These are phyloP conservation scores for Coleophoma eucalyptorum DNA, from an alignment of 2,329 filamentous ascomycete species.

Conservation along the genomic window DNA sequence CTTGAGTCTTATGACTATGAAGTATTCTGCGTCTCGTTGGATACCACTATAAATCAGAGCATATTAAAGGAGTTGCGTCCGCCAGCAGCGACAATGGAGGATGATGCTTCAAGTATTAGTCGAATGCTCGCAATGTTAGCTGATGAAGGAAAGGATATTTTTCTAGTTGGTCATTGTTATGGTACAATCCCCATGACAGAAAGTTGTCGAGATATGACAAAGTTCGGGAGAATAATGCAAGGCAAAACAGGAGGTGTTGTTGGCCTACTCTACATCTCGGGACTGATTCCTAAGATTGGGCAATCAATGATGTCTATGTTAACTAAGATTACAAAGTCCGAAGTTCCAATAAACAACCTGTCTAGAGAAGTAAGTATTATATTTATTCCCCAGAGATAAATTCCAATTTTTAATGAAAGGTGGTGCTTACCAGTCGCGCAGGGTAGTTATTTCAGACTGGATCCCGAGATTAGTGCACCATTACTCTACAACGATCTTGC, in stretches of 20 bases:
- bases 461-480: neutral
- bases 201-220: conserved; percentile 27
- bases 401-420: neutral
- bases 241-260: conserved; percentile 23
- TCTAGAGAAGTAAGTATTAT: neutral
- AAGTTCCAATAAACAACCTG: neutral
- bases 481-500: neutral
- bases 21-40: neutral
- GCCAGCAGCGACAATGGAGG: conserved; percentile 20
- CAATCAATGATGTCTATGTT: neutral
- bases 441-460: neutral
- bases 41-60: neutral
- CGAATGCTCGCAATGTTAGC: conserved; percentile 18
- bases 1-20: neutral
- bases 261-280: conserved; percentile 4
- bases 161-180: conserved; percentile 33
- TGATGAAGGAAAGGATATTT: conserved; percentile 29
- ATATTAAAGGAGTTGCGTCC: neutral
- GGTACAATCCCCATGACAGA: conserved; percentile 28
- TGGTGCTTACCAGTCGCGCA: neutral
- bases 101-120: conserved; percentile 31
- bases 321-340: neutral
- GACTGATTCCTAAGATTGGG: neutral
- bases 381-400: neutral
- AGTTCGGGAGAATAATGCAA: conserved; percentile 25